Percentiles rank a stretch among this genome's conserved stretches.
phyloP scores from a whole-genome alignment of 1,284 basidiomycete genomes.

The Sanguinoderma infundibulare region DNA sequence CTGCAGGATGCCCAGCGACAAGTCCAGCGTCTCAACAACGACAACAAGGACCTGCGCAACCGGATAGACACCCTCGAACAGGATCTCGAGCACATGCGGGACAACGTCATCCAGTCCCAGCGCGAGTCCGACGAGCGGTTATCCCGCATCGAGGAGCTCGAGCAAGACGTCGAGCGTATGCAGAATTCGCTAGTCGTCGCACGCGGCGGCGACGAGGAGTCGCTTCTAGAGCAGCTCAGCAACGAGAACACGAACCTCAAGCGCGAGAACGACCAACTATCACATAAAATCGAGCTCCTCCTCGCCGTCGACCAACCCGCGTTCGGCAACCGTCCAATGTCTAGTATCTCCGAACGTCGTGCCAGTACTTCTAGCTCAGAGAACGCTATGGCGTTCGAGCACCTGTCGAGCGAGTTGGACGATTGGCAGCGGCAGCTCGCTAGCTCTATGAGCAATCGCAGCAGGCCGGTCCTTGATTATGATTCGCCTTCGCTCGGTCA shows the following conservation, averaged over 20 bases:
- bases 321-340: conserved; percentile 66
- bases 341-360: conserved; percentile 64
- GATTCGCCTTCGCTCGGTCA: conserved; percentile 53
- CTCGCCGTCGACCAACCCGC: conserved; percentile 81
- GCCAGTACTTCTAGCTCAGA: conserved; percentile 83
- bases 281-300: conserved; percentile 85
- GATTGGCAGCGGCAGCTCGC: conserved; percentile 84
- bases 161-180: conserved; percentile 81
- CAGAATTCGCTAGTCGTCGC: conserved; percentile 78
- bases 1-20: conserved; percentile 76
- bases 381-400: conserved; percentile 73
- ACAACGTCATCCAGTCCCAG: conserved; percentile 73
- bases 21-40: conserved; percentile 66
- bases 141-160: conserved; percentile 77
- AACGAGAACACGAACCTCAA: conserved; percentile 78
- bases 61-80: conserved; percentile 79
- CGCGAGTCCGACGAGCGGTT: conserved; percentile 79
- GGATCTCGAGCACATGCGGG: conserved; percentile 74
- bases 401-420: conserved; percentile 77
- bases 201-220: conserved; percentile 74
- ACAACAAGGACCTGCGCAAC: conserved; percentile 77
- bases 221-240: conserved; percentile 74
- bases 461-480: conserved; percentile 72
- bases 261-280: conserved; percentile 83
- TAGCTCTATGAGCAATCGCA: conserved; percentile 72